Percentiles rank a stretch among this genome's conserved stretches.
Evolutionary conservation across 75 land plant species (phyloP).

Genomic region (Ceratopteris richardii): DNA sequence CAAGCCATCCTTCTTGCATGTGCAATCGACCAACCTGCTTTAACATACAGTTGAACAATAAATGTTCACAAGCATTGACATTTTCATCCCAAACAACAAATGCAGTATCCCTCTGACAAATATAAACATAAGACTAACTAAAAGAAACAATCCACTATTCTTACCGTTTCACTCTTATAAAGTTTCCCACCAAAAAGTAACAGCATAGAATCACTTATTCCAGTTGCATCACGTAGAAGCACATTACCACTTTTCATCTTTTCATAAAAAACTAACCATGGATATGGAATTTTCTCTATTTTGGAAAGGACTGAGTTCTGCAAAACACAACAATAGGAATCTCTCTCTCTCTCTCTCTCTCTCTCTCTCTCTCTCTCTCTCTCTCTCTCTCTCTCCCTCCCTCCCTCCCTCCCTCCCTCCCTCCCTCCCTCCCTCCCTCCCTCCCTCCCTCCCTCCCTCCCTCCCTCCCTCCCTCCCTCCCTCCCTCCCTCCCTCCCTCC

Average conservation of each 20-base stretch:
- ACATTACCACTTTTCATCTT: constrained; percentile 88
- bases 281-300: constrained; percentile 58
- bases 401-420: neutral
- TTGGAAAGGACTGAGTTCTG: constrained; percentile 76
- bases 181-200: constrained; percentile 86
- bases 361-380: constrained; percentile 3
- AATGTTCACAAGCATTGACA: no score
- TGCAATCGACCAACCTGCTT: constrained; percentile 74
- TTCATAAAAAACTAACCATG: constrained; percentile 94
- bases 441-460: constrained; percentile 1
- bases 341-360: neutral
- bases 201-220: constrained; percentile 76
- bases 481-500: neutral
- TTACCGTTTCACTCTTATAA: constrained; percentile 45
- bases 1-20: constrained; percentile 90
- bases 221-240: constrained; percentile 85
- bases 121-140: neutral
- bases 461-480: neutral
- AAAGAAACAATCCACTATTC: constrained; percentile 2
- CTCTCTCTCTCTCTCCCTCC: no score
- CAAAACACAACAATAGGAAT: neutral
- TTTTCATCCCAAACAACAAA: no score
- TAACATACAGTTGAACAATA: neutral
- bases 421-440: neutral
- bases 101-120: no score